Conservation (phyloP, 1,284 basidiomycete genomes). For the Sparassis latifolia region DNA sequence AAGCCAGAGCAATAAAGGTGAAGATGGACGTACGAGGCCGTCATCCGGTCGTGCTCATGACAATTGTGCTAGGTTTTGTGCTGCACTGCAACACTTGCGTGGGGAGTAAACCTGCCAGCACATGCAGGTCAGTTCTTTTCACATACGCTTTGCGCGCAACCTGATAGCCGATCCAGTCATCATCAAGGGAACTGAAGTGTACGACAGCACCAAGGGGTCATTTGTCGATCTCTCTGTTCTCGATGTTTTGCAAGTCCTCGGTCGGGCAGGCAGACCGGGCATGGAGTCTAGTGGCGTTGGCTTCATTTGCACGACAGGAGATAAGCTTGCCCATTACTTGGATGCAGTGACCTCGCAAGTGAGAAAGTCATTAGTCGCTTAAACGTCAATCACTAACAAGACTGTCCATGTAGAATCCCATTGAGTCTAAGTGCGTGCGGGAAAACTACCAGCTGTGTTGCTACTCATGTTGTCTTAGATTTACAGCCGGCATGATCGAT, state of each 20-base stretch:
- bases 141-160: not conserved
- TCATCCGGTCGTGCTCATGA: not conserved
- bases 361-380: conserved; percentile 12
- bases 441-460: no score
- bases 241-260: conserved; percentile 96
- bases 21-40: not conserved
- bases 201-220: conserved; percentile 82
- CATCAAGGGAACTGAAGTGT: conserved; percentile 98
- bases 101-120: conserved; percentile 99
- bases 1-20: conserved; percentile 87
- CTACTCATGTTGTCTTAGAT: conserved; percentile 40
- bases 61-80: conserved; percentile 73
- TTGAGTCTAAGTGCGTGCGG: conserved; percentile 82
- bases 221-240: conserved; percentile 94
- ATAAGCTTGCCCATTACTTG: conserved; percentile 92
- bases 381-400: conserved; percentile 5
- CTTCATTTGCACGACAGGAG: conserved; percentile 92
- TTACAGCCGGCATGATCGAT: conserved; percentile 84
- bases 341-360: conserved; percentile 86
- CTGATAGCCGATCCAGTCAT: conserved; percentile 48
- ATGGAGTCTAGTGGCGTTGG: conserved; percentile 95
- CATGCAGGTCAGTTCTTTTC: conserved; percentile 71
- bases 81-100: conserved; percentile 97
- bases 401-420: conserved; percentile 62
- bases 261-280: conserved; percentile 95